A percentile compares a stretch with the other conserved stretches of the same genome.
phyloP scores from a whole-genome alignment of 2,329 filamentous ascomycete genomes.

The Claviceps cyperi region DNA sequence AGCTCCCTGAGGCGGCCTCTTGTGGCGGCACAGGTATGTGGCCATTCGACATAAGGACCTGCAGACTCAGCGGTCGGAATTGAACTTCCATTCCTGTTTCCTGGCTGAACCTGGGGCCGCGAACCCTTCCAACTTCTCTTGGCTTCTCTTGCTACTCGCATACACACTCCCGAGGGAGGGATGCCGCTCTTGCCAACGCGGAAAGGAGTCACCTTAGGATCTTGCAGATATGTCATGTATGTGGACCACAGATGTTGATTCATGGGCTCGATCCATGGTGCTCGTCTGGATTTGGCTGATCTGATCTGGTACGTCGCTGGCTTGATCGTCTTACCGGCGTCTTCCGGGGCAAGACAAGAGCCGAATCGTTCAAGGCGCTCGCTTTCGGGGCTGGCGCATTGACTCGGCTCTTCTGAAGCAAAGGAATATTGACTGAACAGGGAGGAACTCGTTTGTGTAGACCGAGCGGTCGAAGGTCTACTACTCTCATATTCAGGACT shows the following conservation, averaged over 20 bases:
- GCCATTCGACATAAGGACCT: slow-evolving; percentile 44
- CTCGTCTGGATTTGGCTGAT: slow-evolving; percentile 28
- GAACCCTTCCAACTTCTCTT: slow-evolving; percentile 53
- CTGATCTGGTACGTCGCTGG: slow-evolving; percentile 4
- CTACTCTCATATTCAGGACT: slow-evolving; percentile 45
- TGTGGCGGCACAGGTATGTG: slow-evolving; percentile 48
- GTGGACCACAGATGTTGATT: slow-evolving; percentile 51
- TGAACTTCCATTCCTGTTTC: slow-evolving; percentile 34
- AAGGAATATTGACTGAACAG: slow-evolving; percentile 42
- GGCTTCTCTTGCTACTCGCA: slow-evolving; percentile 50
- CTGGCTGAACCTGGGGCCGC: slow-evolving; percentile 22
- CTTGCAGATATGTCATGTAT: slow-evolving; percentile 49
- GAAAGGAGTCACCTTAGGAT: slow-evolving; percentile 53
- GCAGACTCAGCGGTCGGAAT: slow-evolving; percentile 37
- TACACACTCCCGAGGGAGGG: slow-evolving; percentile 49
- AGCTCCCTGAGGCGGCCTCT: slow-evolving; percentile 47
- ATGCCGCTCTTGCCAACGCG: slow-evolving; percentile 48
- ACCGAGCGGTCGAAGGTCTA: slow-evolving; percentile 44
- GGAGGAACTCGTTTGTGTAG: slow-evolving; percentile 43
- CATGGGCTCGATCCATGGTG: slow-evolving; percentile 51
- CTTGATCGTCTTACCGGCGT: slow-evolving; percentile 19
- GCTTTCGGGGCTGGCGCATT: slow-evolving; percentile 36
- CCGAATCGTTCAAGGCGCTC: slow-evolving; percentile 14
- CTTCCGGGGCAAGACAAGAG: slow-evolving; percentile 14
- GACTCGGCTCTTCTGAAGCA: slow-evolving; percentile 38